These are phyloP conservation scores for Ustilago hordei DNA, from an alignment of 1,284 basidiomycete species.

Conservation along the genomic window DNA sequence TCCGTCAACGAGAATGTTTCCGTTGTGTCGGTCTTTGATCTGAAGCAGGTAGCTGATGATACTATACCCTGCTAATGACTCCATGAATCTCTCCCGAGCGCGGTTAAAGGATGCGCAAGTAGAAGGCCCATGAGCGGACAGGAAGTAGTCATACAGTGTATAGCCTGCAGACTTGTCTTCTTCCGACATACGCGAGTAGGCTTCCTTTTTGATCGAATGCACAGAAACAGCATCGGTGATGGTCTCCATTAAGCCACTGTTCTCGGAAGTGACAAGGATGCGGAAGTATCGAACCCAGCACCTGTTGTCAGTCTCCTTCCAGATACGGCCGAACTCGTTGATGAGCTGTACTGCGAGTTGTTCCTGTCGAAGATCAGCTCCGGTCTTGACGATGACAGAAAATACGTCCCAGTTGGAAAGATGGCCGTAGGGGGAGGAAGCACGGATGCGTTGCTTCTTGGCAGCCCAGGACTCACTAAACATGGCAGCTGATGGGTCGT, in stretches of 20 bases:
- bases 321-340: slow-evolving; percentile 90
- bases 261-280: slow-evolving; percentile 92
- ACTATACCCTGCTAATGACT: slow-evolving; percentile 90
- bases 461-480: slow-evolving; percentile 95
- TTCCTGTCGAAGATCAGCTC: slow-evolving; percentile 95
- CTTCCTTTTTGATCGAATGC: slow-evolving; percentile 98
- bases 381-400: slow-evolving; percentile 98
- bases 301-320: slow-evolving; percentile 76
- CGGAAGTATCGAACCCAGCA: slow-evolving; percentile 73
- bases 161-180: slow-evolving; percentile 59
- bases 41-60: slow-evolving; percentile 94
- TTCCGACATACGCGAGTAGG: slow-evolving; percentile 87
- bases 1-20: slow-evolving; percentile 94
- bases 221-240: slow-evolving; percentile 93
- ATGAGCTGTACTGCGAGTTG: slow-evolving; percentile 97
- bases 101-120: slow-evolving; percentile 68
- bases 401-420: slow-evolving; percentile 84
- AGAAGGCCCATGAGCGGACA: slow-evolving; percentile 62
- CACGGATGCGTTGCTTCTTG: slow-evolving; percentile 94
- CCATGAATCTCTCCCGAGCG: slow-evolving; percentile 84
- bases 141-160: slow-evolving; percentile 65
- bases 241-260: slow-evolving; percentile 79
- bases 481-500: slow-evolving; percentile 88
- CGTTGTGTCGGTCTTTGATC: slow-evolving; percentile 98
- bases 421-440: slow-evolving; percentile 94